Evolutionary conservation across 2,329 filamentous ascomycete genomes (phyloP).

Genomic region (Penicillium sp.): DNA sequence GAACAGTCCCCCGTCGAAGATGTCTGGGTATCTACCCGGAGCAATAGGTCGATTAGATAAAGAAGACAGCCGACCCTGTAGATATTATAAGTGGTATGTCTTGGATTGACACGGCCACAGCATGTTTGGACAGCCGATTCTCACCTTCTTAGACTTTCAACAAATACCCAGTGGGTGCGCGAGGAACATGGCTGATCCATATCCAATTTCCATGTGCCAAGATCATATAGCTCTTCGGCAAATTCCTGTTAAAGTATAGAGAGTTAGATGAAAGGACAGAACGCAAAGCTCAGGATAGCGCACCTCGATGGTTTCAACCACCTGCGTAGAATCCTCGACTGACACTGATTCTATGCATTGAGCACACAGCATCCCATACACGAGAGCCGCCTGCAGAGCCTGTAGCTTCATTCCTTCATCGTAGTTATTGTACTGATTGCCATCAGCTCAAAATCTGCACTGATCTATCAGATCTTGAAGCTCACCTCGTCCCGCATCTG

Average conservation of each 20-base stretch:
- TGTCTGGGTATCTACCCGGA: constrained; percentile 1
- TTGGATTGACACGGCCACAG: not conserved
- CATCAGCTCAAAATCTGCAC: not conserved
- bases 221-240: not conserved
- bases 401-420: not conserved
- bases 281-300: not conserved
- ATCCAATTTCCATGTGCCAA: not conserved
- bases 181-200: not conserved
- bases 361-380: not conserved
- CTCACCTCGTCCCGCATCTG: constrained; percentile 4
- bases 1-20: constrained; percentile 2
- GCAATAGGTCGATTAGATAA: constrained; percentile 2
- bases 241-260: not conserved
- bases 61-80: constrained; percentile 2
- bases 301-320: constrained; percentile 1
- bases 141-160: constrained; percentile 5
- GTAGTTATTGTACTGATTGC: not conserved
- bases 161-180: not conserved
- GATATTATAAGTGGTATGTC: not conserved
- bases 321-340: not conserved
- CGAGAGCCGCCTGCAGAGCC: not conserved
- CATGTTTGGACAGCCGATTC: not conserved
- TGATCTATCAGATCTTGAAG: too few relatives aligned
- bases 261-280: not conserved
- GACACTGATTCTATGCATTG: not conserved